Conservation (phyloP, 2,329 filamentous ascomycete species). For the Hypoxylon sp. region DNA sequence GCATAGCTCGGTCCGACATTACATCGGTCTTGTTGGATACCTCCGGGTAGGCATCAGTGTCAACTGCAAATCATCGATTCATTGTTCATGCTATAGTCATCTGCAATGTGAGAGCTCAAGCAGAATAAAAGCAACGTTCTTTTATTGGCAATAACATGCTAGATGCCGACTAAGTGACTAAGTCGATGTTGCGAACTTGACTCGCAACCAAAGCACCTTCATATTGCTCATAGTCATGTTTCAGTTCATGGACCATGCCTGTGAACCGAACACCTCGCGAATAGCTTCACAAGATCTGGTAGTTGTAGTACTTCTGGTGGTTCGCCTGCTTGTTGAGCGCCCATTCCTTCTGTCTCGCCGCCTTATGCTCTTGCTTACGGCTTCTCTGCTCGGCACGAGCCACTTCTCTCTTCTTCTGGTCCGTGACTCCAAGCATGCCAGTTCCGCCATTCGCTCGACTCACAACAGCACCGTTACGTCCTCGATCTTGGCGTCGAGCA, state of each 20-base stretch:
- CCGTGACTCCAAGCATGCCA: slow-evolving; percentile 83
- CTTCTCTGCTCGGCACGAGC: slow-evolving; percentile 77
- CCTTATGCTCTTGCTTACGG: slow-evolving; percentile 74
- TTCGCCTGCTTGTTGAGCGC: slow-evolving; percentile 81
- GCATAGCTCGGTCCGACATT: slow-evolving; percentile 11
- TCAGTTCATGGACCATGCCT: background rate
- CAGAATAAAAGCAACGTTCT: slow-evolving; percentile 14
- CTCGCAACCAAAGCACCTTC: slow-evolving; percentile 12
- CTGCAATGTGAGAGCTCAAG: background rate
- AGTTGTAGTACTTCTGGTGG: slow-evolving; percentile 76
- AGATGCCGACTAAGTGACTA: slow-evolving; percentile 8
- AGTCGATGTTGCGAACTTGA: slow-evolving; percentile 8
- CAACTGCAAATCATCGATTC: background rate
- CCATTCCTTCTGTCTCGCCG: slow-evolving; percentile 75
- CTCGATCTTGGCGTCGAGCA: slow-evolving; percentile 56
- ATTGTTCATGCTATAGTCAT: background rate
- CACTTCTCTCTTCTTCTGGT: slow-evolving; percentile 80
- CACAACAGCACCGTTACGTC: slow-evolving; percentile 69
- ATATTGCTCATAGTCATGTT: slow-evolving; percentile 9
- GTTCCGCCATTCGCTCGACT: slow-evolving; percentile 79
- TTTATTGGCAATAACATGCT: slow-evolving; percentile 28
- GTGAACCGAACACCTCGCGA: slow-evolving; percentile 15
- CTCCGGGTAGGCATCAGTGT: background rate
- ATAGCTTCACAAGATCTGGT: slow-evolving; percentile 57
- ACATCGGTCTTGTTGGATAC: slow-evolving; percentile 1